Percentiles rank a stretch among this genome's conserved stretches.
These are phyloP conservation scores for Wakefieldia striispora DNA, from an alignment of 768 basidiomycete genomes.

Conservation along the genomic window DNA sequence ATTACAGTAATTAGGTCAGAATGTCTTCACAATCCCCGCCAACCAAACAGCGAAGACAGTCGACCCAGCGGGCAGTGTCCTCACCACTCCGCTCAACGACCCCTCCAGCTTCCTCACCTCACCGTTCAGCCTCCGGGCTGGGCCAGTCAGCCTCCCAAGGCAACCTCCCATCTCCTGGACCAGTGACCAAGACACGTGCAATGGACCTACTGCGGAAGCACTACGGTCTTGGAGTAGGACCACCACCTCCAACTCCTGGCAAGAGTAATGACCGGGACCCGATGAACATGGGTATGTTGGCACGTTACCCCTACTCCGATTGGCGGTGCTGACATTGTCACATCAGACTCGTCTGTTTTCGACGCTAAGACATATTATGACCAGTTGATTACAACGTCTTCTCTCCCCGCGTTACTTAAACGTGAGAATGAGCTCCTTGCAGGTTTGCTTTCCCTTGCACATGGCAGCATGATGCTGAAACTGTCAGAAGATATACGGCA, in stretches of 20 bases:
- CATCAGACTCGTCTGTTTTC: constrained; percentile 73
- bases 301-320: background rate
- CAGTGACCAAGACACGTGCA: constrained; percentile 53
- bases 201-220: constrained; percentile 81
- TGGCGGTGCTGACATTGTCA: background rate
- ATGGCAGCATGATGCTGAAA: constrained; percentile 3
- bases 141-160: constrained; percentile 22
- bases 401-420: constrained; percentile 69
- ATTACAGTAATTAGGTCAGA: background rate
- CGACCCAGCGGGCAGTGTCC: constrained; percentile 35
- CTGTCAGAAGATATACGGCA: constrained; percentile 70
- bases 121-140: constrained; percentile 17
- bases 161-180: constrained; percentile 28
- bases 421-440: constrained; percentile 78
- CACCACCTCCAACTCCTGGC: constrained; percentile 58
- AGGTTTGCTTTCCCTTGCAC: constrained; percentile 38
- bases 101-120: constrained; percentile 25
- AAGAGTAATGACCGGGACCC: constrained; percentile 54
- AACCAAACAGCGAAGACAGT: constrained; percentile 18
- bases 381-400: constrained; percentile 79
- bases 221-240: constrained; percentile 79
- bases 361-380: constrained; percentile 85
- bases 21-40: constrained; percentile 17
- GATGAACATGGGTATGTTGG: constrained; percentile 70
- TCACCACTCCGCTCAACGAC: constrained; percentile 48